These are phyloP conservation scores for Dichotomocladium elegans DNA, from an alignment of 371 early-diverging fungal species.

Conservation along the genomic window DNA sequence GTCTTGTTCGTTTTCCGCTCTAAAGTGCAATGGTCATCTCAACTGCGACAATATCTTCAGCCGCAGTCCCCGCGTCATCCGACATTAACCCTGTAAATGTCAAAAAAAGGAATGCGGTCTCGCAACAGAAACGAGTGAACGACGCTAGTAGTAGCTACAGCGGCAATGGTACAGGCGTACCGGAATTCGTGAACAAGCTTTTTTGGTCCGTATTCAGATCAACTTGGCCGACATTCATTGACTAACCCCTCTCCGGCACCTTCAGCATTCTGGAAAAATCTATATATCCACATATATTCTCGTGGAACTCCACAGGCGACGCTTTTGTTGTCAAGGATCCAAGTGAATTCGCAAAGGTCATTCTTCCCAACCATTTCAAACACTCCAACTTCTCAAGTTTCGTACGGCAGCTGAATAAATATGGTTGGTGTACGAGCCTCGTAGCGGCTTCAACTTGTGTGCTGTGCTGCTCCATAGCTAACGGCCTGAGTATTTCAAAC, in stretches of 20 bases:
- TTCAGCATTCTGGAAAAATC: conserved; percentile 66
- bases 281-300: conserved; percentile 55
- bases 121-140: background rate
- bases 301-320: conserved; percentile 78
- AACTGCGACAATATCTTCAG: no score
- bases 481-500: no score
- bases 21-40: background rate
- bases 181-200: conserved; percentile 49
- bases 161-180: conserved; percentile 19
- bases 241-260: background rate
- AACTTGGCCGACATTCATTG: background rate
- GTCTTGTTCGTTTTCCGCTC: no score
- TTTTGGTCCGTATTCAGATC: conserved; percentile 26
- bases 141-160: background rate
- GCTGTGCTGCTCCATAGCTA: no score
- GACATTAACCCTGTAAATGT: no score
- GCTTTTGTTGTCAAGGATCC: conserved; percentile 84
- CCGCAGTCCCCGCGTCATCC: no score
- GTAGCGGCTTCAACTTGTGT: no score
- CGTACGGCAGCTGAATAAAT: conserved; percentile 94
- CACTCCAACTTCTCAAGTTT: conserved; percentile 93
- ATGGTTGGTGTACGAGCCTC: no score
- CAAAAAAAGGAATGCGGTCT: no score
- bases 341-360: conserved; percentile 63
- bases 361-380: conserved; percentile 87